Percentiles rank a stretch among this genome's conserved stretches.
These are phyloP conservation scores for Trypanosoma platydactyli DNA, from an alignment of 208 protist genomes.

Conservation along the genomic window DNA sequence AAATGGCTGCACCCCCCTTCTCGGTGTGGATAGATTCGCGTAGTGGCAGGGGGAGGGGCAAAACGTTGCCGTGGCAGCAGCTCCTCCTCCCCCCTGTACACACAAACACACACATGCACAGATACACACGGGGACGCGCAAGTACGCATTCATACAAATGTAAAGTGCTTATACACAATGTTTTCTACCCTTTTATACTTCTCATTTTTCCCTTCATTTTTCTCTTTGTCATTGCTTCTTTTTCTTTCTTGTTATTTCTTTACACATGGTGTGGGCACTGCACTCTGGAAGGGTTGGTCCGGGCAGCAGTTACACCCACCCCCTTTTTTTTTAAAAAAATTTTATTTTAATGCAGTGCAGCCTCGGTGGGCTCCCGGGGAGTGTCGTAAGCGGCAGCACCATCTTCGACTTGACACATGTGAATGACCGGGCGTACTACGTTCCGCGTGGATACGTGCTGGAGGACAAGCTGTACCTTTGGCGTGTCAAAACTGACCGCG, in stretches of 20 bases:
- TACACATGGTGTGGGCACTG: not conserved
- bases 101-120: no score
- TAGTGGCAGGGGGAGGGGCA: no score
- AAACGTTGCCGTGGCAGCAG: no score
- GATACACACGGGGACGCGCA: no score
- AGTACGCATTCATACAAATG: no score
- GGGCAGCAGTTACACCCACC: not conserved
- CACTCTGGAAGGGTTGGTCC: not conserved
- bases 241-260: not conserved
- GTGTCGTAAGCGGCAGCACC: constrained; percentile 13
- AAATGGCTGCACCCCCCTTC: no score
- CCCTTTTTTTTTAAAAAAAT: constrained; percentile 1
- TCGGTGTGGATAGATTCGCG: no score
- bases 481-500: constrained; percentile 19
- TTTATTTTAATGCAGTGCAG: not conserved
- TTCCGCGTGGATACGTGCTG: constrained; percentile 13
- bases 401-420: constrained; percentile 12
- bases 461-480: constrained; percentile 21
- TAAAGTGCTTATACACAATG: not conserved
- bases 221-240: constrained; percentile 3
- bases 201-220: not conserved
- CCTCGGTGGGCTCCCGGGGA: constrained; percentile 6
- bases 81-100: no score
- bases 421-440: constrained; percentile 15
- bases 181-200: constrained; percentile 1